These are phyloP conservation scores for Gymnopilus junonius DNA, from an alignment of 768 basidiomycete species.

Conservation along the genomic window DNA sequence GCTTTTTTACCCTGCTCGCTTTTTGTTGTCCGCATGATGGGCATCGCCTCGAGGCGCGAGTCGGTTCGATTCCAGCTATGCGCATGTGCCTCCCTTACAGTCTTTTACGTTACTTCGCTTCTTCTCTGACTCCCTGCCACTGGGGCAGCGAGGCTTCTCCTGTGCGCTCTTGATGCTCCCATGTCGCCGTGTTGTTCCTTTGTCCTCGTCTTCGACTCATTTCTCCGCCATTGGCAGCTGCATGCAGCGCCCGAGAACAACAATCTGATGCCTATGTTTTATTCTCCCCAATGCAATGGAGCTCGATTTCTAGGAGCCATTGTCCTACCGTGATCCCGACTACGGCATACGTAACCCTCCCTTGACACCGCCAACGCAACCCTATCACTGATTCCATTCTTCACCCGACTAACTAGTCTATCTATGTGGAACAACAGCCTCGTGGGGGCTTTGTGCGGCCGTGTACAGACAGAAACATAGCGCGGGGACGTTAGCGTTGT, in stretches of 20 bases:
- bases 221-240: background rate
- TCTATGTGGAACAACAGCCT: too few species aligned
- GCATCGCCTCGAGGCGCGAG: background rate
- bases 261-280: too few species aligned
- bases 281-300: too few species aligned
- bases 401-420: too few species aligned
- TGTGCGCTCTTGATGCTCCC: background rate
- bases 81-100: background rate
- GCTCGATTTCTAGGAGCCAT: too few species aligned
- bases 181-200: background rate
- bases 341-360: too few species aligned
- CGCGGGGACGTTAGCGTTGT: too few species aligned
- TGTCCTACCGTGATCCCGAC: too few species aligned
- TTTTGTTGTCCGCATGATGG: background rate
- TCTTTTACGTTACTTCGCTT: background rate
- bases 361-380: too few species aligned
- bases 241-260: background rate
- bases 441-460: too few species aligned
- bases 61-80: background rate
- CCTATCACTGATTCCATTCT: too few species aligned
- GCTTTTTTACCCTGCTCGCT: background rate
- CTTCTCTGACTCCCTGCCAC: background rate
- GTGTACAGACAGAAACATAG: too few species aligned
- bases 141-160: background rate
- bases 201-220: background rate